Conservation (phyloP, 2,329 filamentous ascomycete genomes). For the Huntiella abstrusa region DNA sequence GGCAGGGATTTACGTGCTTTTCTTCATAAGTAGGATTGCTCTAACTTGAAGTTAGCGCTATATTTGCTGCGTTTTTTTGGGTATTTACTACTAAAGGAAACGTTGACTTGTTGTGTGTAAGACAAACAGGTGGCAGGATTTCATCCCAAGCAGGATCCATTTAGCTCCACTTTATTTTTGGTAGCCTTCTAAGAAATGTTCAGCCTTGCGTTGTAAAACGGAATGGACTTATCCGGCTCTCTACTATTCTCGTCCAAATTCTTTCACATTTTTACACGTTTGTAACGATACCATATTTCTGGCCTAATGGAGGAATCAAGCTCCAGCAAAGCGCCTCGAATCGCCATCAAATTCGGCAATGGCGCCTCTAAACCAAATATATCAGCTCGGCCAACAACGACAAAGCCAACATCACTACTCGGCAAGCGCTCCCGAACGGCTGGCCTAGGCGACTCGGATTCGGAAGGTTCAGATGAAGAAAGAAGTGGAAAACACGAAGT, state of each 20-base stretch:
- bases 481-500: conserved; percentile 4
- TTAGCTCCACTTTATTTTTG: conserved; percentile 2
- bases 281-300: background rate
- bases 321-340: conserved; percentile 10
- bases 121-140: too few relatives aligned
- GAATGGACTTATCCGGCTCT: background rate
- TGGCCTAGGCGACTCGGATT: conserved; percentile 12
- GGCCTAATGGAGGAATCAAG: conserved; percentile 1
- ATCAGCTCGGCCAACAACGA: background rate
- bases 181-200: background rate
- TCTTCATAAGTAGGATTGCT: too few relatives aligned
- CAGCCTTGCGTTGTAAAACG: conserved; percentile 1
- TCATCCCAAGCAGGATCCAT: too few relatives aligned
- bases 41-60: too few relatives aligned
- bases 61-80: too few relatives aligned
- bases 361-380: conserved; percentile 6
- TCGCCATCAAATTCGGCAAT: conserved; percentile 12
- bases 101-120: too few relatives aligned
- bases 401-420: conserved; percentile 8
- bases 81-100: too few relatives aligned
- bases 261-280: background rate
- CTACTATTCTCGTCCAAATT: background rate
- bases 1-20: too few relatives aligned
- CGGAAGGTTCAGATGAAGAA: conserved; percentile 10
- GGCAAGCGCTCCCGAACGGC: conserved; percentile 11